phyloP scores from a whole-genome alignment of 345 rosid species.

The Citrus australasica region DNA sequence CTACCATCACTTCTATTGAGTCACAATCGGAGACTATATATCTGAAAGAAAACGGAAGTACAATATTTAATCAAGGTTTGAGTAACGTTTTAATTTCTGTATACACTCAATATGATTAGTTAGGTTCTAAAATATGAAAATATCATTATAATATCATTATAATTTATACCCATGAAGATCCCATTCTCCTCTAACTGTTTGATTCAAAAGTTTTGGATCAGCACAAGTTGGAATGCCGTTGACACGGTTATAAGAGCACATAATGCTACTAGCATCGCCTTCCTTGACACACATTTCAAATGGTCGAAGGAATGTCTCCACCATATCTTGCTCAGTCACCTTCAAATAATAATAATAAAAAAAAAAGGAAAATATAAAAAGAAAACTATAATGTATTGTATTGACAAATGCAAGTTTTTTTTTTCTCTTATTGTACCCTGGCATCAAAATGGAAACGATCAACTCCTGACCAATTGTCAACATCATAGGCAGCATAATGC shows the following conservation, averaged over 20 bases:
- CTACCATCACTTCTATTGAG: constrained; percentile 44
- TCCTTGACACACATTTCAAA: constrained; percentile 46
- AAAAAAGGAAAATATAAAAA: neutral
- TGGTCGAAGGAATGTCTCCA: constrained; percentile 29
- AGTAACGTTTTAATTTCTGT: neutral
- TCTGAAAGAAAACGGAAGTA: constrained; percentile 2
- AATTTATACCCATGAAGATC: constrained; percentile 42
- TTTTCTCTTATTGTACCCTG: constrained; percentile 5
- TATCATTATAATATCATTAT: neutral
- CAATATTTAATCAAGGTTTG: neutral
- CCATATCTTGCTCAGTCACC: constrained; percentile 39
- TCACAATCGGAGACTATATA: constrained; percentile 64
- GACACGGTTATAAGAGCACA: constrained; percentile 47
- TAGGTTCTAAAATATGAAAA: neutral
- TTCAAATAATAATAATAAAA: neutral
- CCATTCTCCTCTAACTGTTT: constrained; percentile 47
- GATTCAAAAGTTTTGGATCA: constrained; percentile 34
- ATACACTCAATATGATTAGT: neutral
- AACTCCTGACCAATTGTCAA: constrained; percentile 40
- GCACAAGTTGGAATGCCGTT: constrained; percentile 48
- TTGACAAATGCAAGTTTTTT: too few relatives aligned
- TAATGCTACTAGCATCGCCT: constrained; percentile 47
- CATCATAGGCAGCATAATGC: constrained; percentile 43
- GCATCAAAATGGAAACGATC: constrained; percentile 30
- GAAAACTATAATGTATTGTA: neutral